Percentiles rank a stretch among this genome's conserved stretches.
phyloP scores from a whole-genome alignment of 2,329 filamentous ascomycete genomes.

The Botrytis paeoniae region DNA sequence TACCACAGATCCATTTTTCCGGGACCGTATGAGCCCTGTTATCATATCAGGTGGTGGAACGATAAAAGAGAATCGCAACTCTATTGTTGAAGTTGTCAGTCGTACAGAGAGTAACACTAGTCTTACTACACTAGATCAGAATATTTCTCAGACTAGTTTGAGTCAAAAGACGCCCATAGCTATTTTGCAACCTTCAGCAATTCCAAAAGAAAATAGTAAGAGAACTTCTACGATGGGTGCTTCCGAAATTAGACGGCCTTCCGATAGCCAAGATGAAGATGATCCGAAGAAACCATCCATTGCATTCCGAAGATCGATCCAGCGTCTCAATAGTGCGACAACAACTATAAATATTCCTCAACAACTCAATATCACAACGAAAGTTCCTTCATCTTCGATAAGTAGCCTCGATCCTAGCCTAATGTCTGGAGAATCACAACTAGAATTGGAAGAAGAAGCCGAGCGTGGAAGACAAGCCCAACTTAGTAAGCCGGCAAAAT shows the following conservation, averaged over 20 bases:
- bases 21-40: conserved; percentile 62
- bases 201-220: conserved; percentile 41
- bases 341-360: conserved; percentile 49
- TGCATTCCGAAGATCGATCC: conserved; percentile 54
- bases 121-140: conserved; percentile 43
- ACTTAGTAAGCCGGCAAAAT: conserved; percentile 47
- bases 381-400: conserved; percentile 47
- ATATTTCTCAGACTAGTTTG: conserved; percentile 33
- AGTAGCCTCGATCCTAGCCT: conserved; percentile 57
- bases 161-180: conserved; percentile 42
- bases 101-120: conserved; percentile 53
- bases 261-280: conserved; percentile 57
- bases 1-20: conserved; percentile 54
- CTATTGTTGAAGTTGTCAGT: conserved; percentile 47
- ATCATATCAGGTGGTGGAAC: conserved; percentile 61
- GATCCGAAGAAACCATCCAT: conserved; percentile 50
- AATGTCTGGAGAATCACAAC: conserved; percentile 54
- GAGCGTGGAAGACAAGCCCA: conserved; percentile 35
- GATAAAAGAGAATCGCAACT: conserved; percentile 58
- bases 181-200: conserved; percentile 53
- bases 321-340: conserved; percentile 49
- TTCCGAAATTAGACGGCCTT: conserved; percentile 39
- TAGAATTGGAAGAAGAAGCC: conserved; percentile 41
- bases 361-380: conserved; percentile 47
- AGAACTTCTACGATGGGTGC: conserved; percentile 22